Evolutionary conservation across 257 asterid species (phyloP).

Genomic region (Prunella vulgaris): DNA sequence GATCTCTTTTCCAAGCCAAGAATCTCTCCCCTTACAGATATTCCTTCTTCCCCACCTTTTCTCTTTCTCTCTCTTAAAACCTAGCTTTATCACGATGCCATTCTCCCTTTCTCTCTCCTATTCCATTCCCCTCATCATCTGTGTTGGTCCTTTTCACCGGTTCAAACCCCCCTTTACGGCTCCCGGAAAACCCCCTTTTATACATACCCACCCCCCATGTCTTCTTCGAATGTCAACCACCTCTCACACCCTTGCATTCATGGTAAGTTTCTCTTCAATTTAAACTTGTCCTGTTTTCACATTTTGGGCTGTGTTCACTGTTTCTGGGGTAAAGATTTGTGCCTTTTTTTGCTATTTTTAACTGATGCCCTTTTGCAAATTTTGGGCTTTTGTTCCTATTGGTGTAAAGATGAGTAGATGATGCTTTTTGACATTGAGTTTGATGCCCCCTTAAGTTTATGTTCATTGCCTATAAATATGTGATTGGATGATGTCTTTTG

Average conservation of each 20-base stretch:
- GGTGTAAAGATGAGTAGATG: conserved; percentile 17
- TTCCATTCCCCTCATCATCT: conserved; percentile 27
- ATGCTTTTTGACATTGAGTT: conserved; percentile 21
- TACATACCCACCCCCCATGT: conserved; percentile 47
- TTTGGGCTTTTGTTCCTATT: conserved; percentile 10
- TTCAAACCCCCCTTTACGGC: conserved; percentile 39
- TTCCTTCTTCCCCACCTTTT: conserved; percentile 42
- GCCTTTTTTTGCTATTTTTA: conserved; percentile 24
- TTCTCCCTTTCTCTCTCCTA: conserved; percentile 34
- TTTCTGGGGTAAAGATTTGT: conserved; percentile 14
- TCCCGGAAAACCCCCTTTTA: conserved; percentile 33
- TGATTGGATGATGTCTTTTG: conserved; percentile 8
- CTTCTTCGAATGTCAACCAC: conserved; percentile 74
- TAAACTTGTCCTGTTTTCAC: conserved; percentile 6
- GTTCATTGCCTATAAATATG: conserved; percentile 9
- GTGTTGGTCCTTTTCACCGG: conserved; percentile 58
- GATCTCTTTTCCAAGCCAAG: conserved; percentile 83
- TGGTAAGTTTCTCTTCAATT: conserved; percentile 39
- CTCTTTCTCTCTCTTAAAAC: conserved; percentile 33
- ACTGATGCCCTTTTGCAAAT: conserved; percentile 12
- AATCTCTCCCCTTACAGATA: conserved; percentile 62
- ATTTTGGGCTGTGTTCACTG: conserved; percentile 14
- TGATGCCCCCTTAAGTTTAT: conserved; percentile 10
- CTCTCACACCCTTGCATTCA: conserved; percentile 82
- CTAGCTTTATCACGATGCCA: conserved; percentile 80